Evolutionary conservation across 2,329 filamentous ascomycete genomes (phyloP).

Genomic region (Cryphonectria japonica): DNA sequence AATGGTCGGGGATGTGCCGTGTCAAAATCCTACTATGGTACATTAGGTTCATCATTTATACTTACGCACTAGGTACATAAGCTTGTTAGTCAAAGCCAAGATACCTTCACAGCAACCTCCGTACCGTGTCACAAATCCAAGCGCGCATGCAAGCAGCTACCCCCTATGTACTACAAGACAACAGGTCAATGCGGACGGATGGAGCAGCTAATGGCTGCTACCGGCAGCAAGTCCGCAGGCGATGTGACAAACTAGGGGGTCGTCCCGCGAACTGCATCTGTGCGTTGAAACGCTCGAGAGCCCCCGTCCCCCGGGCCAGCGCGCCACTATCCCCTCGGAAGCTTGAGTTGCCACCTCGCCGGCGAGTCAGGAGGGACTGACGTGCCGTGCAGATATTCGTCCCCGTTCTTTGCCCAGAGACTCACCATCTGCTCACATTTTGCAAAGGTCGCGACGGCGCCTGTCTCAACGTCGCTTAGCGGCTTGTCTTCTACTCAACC

Average conservation of each 20-base stretch:
- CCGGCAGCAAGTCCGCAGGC: background rate
- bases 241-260: conserved; percentile 13
- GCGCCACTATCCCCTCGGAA: background rate
- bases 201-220: background rate
- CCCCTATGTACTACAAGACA: background rate
- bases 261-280: conserved; percentile 11
- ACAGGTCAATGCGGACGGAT: background rate
- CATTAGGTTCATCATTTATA: background rate
- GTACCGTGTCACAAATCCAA: background rate
- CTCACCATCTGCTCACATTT: background rate
- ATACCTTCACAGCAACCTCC: background rate
- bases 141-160: background rate
- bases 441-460: background rate
- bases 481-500: background rate
- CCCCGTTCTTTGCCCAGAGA: background rate
- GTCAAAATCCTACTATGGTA: background rate
- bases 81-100: background rate
- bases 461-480: background rate
- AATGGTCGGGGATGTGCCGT: background rate
- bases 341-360: background rate
- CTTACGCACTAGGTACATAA: background rate
- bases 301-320: background rate
- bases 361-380: background rate
- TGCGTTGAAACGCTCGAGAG: conserved; percentile 14
- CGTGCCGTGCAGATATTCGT: background rate